phyloP scores from a whole-genome alignment of 768 basidiomycete species.

The Mycena rebaudengoi region DNA sequence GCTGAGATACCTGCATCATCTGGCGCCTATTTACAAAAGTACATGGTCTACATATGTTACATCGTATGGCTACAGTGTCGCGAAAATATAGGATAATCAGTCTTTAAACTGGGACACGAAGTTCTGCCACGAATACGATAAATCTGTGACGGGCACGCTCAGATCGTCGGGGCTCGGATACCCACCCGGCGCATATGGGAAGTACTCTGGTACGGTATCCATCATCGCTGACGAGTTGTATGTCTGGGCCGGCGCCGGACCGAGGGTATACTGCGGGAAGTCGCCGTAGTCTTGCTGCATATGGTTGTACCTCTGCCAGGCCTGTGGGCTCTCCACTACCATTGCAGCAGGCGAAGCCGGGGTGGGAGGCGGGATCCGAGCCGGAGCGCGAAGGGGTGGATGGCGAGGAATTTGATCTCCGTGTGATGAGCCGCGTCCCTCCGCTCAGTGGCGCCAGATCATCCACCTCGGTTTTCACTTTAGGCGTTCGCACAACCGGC shows the following conservation, averaged over 20 bases:
- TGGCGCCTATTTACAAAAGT: too few species aligned
- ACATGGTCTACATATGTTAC: too few species aligned
- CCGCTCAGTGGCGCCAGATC: constrained; percentile 70
- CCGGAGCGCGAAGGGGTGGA: constrained; percentile 55
- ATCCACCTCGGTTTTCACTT: constrained; percentile 67
- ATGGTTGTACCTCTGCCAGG: constrained; percentile 28
- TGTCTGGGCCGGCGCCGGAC: constrained; percentile 25
- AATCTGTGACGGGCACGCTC: constrained; percentile 43
- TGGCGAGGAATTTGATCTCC: constrained; percentile 54
- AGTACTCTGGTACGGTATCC: constrained; percentile 36
- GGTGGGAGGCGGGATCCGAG: constrained; percentile 53
- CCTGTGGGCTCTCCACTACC: constrained; percentile 23
- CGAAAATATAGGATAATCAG: constrained; percentile 11
- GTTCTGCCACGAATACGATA: constrained; percentile 57
- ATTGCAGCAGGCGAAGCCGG: constrained; percentile 53
- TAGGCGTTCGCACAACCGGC: constrained; percentile 45
- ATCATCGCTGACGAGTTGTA: constrained; percentile 40
- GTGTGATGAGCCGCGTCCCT: constrained; percentile 67
- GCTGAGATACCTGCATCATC: too few species aligned
- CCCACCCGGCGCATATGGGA: constrained; percentile 18
- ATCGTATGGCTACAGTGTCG: too few species aligned
- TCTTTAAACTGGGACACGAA: constrained; percentile 55
- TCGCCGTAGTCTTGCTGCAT: constrained; percentile 24
- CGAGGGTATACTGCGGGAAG: constrained; percentile 27
- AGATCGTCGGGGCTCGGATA: constrained; percentile 21